Conservation (phyloP, 2,329 filamentous ascomycete genomes). For the Cladosporium halotolerans region DNA sequence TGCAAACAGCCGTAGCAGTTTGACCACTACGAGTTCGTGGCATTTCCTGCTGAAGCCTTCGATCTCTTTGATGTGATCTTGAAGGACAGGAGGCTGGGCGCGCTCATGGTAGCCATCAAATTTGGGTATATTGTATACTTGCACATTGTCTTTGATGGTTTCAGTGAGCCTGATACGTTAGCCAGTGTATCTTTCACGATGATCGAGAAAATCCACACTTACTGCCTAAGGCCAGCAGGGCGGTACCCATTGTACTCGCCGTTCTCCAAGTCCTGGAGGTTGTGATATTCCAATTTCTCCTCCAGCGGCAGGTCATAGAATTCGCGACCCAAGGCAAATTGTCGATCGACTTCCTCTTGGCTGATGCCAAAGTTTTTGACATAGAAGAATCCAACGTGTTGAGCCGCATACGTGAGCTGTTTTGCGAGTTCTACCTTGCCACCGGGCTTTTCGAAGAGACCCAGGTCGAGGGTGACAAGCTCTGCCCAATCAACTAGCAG, state of each 20-base stretch:
- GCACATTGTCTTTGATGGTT: conserved; percentile 44
- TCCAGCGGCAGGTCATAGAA: conserved; percentile 52
- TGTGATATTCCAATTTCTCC: conserved; percentile 53
- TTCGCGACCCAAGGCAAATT: conserved; percentile 55
- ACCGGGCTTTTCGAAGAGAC: conserved; percentile 47
- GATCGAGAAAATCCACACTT: neutral
- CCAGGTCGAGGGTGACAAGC: conserved; percentile 52
- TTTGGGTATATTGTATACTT: conserved; percentile 53
- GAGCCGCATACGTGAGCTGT: conserved; percentile 48
- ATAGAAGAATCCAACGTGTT: conserved; percentile 54
- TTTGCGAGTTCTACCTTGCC: conserved; percentile 50
- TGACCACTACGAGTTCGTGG: conserved; percentile 51
- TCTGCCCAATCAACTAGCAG: conserved; percentile 44
- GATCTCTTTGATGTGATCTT: conserved; percentile 49
- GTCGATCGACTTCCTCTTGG: conserved; percentile 54
- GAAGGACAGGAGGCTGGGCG: conserved; percentile 25
- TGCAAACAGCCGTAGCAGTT: conserved; percentile 55
- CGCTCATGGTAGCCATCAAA: conserved; percentile 6
- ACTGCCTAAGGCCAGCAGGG: conserved; percentile 6
- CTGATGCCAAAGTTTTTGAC: conserved; percentile 57
- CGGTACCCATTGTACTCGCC: conserved; percentile 28
- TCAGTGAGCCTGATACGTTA: conserved; percentile 3
- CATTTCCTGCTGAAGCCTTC: conserved; percentile 47
- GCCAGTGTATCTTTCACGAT: neutral
- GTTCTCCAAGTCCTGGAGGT: conserved; percentile 22